A percentile compares a stretch with the other conserved stretches of the same genome.
Conservation (phyloP, 78 protist species). For the slime mould (Dictyostelium discoideum) region DNA sequence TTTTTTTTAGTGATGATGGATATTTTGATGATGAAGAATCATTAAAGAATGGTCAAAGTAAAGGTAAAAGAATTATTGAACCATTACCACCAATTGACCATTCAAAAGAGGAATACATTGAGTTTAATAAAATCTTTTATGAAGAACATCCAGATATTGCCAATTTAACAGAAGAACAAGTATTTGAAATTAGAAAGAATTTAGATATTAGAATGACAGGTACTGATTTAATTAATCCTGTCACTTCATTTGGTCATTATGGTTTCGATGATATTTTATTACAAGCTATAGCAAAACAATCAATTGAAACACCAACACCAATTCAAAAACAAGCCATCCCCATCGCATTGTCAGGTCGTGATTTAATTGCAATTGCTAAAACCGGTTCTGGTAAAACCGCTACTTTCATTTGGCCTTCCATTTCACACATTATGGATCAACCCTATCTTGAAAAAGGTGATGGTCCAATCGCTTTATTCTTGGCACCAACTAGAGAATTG, state of each 20-base stretch:
- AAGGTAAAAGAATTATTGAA: slow-evolving; percentile 48
- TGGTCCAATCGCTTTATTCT: slow-evolving; percentile 90
- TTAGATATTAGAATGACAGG: slow-evolving; percentile 52
- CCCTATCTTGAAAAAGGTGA: slow-evolving; percentile 64
- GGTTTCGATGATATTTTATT: slow-evolving; percentile 45
- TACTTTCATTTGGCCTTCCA: slow-evolving; percentile 84
- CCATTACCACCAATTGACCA: slow-evolving; percentile 88
- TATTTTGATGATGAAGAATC: slow-evolving; percentile 35
- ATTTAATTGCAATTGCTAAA: slow-evolving; percentile 89
- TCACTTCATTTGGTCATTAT: slow-evolving; percentile 68
- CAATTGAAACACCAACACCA: slow-evolving; percentile 88
- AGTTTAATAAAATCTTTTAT: slow-evolving; percentile 85
- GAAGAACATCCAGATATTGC: slow-evolving; percentile 48
- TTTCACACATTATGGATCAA: slow-evolving; percentile 81
- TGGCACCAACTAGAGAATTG: slow-evolving; percentile 93
- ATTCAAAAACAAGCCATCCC: slow-evolving; percentile 92
- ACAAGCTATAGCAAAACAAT: slow-evolving; percentile 38
- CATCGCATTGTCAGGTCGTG: slow-evolving; percentile 87
- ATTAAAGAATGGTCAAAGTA: slow-evolving; percentile 8
- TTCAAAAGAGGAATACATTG: slow-evolving; percentile 61
- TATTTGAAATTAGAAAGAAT: slow-evolving; percentile 40
- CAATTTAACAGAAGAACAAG: slow-evolving; percentile 4
- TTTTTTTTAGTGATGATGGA: background rate
- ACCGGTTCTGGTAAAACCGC: slow-evolving; percentile 90
- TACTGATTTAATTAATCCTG: slow-evolving; percentile 48